Evolutionary conservation across 176 grass and related monocot genomes (phyloP), one percentile per base, ranked within the genome.

Genomic region (Bromus sterilis): DNA sequence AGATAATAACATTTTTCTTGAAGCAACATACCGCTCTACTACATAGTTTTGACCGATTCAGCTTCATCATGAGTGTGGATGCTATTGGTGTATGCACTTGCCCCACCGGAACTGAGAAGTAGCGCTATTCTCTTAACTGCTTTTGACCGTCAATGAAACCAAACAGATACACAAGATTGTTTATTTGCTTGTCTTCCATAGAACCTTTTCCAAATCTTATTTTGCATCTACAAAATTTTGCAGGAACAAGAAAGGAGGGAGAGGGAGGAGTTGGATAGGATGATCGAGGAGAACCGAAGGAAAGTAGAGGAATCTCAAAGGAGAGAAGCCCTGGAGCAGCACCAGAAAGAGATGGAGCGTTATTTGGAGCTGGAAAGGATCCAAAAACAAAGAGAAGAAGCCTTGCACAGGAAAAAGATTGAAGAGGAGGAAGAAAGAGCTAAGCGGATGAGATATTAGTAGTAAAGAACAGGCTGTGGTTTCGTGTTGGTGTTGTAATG

Each of bases 251-350:
- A 98, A 81, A 90, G 81, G 48, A 94, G 73, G 79, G 95, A 98
- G 86, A 93, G 83, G 74, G 95, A 94, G 74, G 92, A 98, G 71
- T 78, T 98, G 84, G 92, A 98, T 49, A 98, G 77, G 84, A 98
- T 98, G 92, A 86, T 98, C 15, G 95, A 94, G 61, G 95, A 94
- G 70, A 98, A 98, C 66, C 82, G 46, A 35, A 79, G 81, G 24
- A 98, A 91, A 85, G 95, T 98, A 43, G 95, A 98, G 68, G 92
- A 89, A 83, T 79, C 95, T 34, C 95, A 98, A 83, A 93, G 78
- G 79, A 94, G 87, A 85, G 90, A 81, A 79, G 95, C 92, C 76
- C 56, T 89, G 44, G 90, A 93, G 71, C 90, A 89, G 51, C 78
- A 98, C 33, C 81, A 94, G 72, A 91, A 93, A 87, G 92, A 98